Conservation (phyloP, 139 green algal species). For the Deuterostichococcus epilithicus region DNA sequence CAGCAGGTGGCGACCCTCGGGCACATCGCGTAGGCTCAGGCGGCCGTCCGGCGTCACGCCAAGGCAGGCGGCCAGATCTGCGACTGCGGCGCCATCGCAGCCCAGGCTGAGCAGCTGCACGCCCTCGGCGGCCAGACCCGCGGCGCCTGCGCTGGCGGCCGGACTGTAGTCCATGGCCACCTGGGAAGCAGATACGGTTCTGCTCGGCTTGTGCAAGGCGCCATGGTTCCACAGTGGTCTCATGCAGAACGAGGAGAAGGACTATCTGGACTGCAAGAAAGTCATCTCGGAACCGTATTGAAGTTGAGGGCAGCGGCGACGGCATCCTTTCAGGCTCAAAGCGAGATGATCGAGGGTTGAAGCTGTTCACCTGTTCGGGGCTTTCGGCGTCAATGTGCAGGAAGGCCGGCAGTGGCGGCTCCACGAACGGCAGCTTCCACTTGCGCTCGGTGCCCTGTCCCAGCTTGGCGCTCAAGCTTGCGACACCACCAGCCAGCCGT, state of each 20-base stretch:
- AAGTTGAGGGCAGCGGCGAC: no score
- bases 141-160: no score
- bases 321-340: no score
- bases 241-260: no score
- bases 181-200: no score
- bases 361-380: not conserved
- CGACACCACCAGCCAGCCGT: not conserved
- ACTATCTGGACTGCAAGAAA: no score
- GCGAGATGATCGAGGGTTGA: no score
- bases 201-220: no score
- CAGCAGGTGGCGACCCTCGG: not conserved
- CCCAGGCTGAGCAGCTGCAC: not conserved
- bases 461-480: not conserved
- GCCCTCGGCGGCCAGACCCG: not conserved
- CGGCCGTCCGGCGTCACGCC: not conserved
- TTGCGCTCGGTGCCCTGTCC: not conserved
- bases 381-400: not conserved
- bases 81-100: not conserved
- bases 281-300: no score
- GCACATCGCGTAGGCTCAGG: not conserved
- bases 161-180: not conserved
- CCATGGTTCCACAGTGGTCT: no score
- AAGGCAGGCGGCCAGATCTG: not conserved
- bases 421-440: not conserved
- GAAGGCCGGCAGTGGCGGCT: not conserved